Evolutionary conservation across 192 early-diverging fungal genomes (phyloP).

Genomic region (Podila clonocystis): DNA sequence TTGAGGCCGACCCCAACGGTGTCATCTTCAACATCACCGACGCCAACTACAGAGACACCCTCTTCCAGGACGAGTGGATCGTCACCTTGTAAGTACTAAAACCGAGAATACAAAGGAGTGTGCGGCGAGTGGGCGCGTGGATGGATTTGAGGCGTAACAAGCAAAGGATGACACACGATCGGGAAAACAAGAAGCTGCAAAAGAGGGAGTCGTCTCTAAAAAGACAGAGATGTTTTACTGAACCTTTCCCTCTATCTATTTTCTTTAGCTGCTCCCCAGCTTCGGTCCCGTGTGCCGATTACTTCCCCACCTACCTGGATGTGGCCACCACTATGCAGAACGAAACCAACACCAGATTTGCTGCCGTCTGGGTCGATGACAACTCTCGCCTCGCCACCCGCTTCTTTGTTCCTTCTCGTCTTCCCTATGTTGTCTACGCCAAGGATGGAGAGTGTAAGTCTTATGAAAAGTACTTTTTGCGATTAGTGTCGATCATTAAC

Average conservation of each 20-base stretch:
- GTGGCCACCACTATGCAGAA: constrained; percentile 34
- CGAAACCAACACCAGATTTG: constrained; percentile 39
- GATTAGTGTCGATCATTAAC: not conserved
- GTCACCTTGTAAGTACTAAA: constrained; percentile 37
- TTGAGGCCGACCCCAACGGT: constrained; percentile 11
- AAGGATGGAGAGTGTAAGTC: constrained; percentile 48
- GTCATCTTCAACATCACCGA: constrained; percentile 34
- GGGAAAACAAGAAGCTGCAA: not conserved
- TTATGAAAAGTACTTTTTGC: not conserved
- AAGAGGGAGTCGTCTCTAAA: not conserved
- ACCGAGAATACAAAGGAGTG: not conserved
- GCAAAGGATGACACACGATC: not conserved
- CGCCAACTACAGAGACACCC: constrained; percentile 29
- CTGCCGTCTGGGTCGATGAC: constrained; percentile 43
- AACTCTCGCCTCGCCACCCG: constrained; percentile 35
- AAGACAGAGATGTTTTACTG: no score
- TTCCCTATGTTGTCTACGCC: constrained; percentile 42
- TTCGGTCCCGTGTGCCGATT: constrained; percentile 29
- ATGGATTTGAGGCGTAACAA: no score
- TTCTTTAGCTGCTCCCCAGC: constrained; percentile 11
- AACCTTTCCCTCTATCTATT: no score
- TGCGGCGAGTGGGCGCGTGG: no score
- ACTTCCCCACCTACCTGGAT: constrained; percentile 44
- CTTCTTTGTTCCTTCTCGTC: constrained; percentile 47
- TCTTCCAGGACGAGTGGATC: constrained; percentile 47